Evolutionary conservation across 805 yeast species (phyloP), one percentile per base, ranked within the genome.

Genomic region (Candida fluviatilis): DNA sequence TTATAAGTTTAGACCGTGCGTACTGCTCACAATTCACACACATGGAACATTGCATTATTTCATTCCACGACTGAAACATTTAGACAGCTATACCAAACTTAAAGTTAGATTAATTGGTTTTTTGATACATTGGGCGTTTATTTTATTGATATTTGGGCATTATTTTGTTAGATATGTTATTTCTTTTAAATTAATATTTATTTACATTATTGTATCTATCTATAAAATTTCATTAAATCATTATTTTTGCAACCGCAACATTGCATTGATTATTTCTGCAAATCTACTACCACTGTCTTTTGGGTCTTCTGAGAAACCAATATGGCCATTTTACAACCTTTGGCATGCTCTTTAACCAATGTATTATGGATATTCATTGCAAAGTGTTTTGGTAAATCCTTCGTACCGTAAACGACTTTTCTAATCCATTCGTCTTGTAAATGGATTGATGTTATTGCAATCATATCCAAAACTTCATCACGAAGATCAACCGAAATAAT

Each of bases 381-480:
- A 61, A 84, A 90, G 38, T 89, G 87, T 57, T 88, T 72, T 12
- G 95, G 95, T 3, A 93, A 68, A 49, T 79, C 84, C n/a, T 86
- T 80, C 12, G 58, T 54, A 2, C 84, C 76, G 14, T 91, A 88
- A 5, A 90, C 85, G 4, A 91, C 88, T 48, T 85, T 84, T 50
- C 95, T 74, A 37, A 82, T 65, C 87, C 88, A 82, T 69, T 86
- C 91, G 44, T 87, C 95, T 35, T 78, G 81, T 45, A 78, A 88
- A 19, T 71, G 69, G n/a, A 87, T 60, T 0, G 95, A 82, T 0
- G 90, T 83, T 2, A 82, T 75, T 11, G 84, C 72, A 28, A 91
- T 84, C 74, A 89, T 84, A 36, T 89, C 91, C 43, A 93, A 58
- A 2, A 87, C 84, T 44, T 89, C 97, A 49, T 87, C 95, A 43